These are phyloP conservation scores for Persicaria tinctoria DNA, from an alignment of 148 eudicot genomes.

Conservation along the genomic window DNA sequence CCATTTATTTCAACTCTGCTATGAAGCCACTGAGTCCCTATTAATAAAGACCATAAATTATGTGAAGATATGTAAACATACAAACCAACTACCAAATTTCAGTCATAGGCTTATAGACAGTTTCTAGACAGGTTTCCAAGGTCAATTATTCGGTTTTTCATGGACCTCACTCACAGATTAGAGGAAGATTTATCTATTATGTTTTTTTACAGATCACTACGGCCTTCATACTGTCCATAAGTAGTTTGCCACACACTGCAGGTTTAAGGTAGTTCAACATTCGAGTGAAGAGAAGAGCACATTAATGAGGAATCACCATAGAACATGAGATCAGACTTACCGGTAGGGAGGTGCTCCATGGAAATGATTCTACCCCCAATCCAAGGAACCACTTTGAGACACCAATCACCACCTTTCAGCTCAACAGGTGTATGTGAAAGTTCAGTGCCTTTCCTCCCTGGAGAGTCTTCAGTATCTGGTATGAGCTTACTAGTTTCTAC, in stretches of 20 bases:
- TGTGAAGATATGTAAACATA: not conserved
- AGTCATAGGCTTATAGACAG: not conserved
- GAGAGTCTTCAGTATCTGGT: slow-evolving; percentile 54
- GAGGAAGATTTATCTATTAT: not conserved
- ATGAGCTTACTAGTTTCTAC: slow-evolving; percentile 69
- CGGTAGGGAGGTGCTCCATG: slow-evolving; percentile 93
- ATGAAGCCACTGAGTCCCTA: slow-evolving; percentile 98
- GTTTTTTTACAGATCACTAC: not conserved
- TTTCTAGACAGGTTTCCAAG: not conserved
- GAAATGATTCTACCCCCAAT: slow-evolving; percentile 93
- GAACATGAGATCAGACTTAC: slow-evolving; percentile 29
- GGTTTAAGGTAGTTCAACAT: not conserved
- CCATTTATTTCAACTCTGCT: slow-evolving; percentile 90
- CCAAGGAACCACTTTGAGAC: slow-evolving; percentile 94
- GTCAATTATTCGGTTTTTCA: not conserved
- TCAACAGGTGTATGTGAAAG: slow-evolving; percentile 73
- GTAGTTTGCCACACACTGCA: not conserved
- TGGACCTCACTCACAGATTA: not conserved
- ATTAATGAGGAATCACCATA: not conserved
- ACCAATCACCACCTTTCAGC: slow-evolving; percentile 79
- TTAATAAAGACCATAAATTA: slow-evolving; percentile 10
- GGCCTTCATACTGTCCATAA: too few relatives aligned
- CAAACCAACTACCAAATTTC: not conserved
- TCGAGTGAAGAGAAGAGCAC: not conserved
- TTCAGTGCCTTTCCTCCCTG: slow-evolving; percentile 70